Base-by-base conservation (phyloP, 2,329 filamentous ascomycete species). In the Neocatenulostroma microsporum region DNA sequence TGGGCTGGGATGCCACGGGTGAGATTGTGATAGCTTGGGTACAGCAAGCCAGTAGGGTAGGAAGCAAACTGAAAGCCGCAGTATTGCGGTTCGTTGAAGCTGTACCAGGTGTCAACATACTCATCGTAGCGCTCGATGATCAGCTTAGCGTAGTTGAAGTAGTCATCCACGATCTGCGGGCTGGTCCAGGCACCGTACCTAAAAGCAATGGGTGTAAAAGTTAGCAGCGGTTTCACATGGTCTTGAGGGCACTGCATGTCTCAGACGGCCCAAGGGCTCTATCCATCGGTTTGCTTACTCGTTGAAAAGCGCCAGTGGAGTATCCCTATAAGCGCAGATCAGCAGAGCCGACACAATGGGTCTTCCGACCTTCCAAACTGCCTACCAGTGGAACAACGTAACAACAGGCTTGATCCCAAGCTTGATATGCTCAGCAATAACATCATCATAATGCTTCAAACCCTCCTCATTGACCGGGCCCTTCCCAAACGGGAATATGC, bases 401-500 rank as follows among this genome's bases (percentile, higher is more conserved):
- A 69, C 61, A 2, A 61, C 53, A 1, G 67, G 68, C 13, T 54
- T 53, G 38, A 72, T 62, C 3, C 64, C 64, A 5, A 63, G 57
- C 24, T 64, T 52, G 0, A 70, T 47, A 14, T 61, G 56, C 3
- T 56, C 60, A 23, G 68, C 54, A 31, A 70, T 70, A 13, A 70
- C 35, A 30, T 69, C 64, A 21, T 69, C 57, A 38, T 70, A 70
- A 38, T 70, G 68, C 6, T 56, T 50, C 12, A 71, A 50, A 0
- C 54, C 67, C 28, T 60, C 47, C 33, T 64, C 49, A 37, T 70
- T 70, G 30, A 71, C 50, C 0, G 63, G 62, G 0, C 62, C 57
- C 0, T 58, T 42, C 2, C 58, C 63, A 35, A 70, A 69, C 1
- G 67, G 68, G 3, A 70, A 46, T 25, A 70, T 66, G 0, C 68